Percentiles rank a stretch among this genome's conserved stretches.
Evolutionary conservation across 2,329 filamentous ascomycete species (phyloP).

Genomic region (Pseudogymnoascus sp.): DNA sequence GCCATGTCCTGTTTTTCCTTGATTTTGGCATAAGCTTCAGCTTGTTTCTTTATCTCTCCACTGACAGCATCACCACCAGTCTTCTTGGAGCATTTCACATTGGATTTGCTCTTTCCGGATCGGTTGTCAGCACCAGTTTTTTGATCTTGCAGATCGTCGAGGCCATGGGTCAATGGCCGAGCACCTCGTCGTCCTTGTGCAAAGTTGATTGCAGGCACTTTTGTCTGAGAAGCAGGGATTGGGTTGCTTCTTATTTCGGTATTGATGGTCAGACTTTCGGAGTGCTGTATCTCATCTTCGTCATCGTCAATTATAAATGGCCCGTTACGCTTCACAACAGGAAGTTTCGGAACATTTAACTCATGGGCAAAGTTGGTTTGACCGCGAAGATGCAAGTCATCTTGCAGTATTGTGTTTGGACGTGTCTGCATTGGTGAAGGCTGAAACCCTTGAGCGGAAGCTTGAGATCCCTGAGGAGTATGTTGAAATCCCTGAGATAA

Average conservation of each 20-base stretch:
- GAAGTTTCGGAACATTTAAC: neutral
- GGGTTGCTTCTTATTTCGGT: too few species aligned
- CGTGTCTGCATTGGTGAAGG: neutral
- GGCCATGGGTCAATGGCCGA: neutral
- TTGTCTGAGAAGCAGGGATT: neutral
- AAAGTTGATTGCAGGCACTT: neutral
- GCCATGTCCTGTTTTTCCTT: constrained; percentile 1
- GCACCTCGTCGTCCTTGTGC: neutral
- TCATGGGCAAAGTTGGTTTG: neutral
- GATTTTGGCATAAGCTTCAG: neutral
- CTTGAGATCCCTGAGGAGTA: neutral
- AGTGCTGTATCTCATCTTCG: neutral
- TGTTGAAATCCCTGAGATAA: neutral
- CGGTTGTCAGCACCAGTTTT: neutral
- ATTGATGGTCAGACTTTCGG: neutral
- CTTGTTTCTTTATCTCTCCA: neutral
- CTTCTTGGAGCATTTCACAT: neutral
- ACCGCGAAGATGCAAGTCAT: neutral
- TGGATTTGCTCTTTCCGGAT: neutral
- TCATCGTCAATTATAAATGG: neutral
- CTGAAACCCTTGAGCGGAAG: neutral
- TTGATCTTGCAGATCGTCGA: neutral
- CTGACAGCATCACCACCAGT: neutral
- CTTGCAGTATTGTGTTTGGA: neutral
- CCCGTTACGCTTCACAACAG: neutral